phyloP scores from a whole-genome alignment of 805 yeast species.

The Debaryomyces castellii region DNA sequence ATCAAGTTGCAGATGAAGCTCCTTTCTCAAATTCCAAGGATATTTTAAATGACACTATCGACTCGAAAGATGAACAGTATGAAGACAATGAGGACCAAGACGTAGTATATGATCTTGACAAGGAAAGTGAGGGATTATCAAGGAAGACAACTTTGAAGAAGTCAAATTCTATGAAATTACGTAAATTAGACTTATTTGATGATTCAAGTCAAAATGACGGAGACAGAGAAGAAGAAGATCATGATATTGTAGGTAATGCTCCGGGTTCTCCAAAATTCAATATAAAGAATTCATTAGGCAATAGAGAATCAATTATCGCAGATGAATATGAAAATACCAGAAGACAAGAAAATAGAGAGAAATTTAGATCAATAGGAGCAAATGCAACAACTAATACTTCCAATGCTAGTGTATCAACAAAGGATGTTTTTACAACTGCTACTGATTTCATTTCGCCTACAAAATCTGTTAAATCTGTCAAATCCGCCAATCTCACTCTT shows the following conservation, averaged over 20 bases:
- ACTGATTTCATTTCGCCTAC: conserved; percentile 14
- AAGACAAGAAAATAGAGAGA: conserved; percentile 10
- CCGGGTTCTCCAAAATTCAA: conserved; percentile 17
- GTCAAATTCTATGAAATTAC: conserved; percentile 39
- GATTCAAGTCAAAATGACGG: conserved; percentile 9
- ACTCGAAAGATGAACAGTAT: not conserved
- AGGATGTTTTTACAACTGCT: conserved; percentile 26
- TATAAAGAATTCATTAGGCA: conserved; percentile 4
- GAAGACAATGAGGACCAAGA: conserved; percentile 16
- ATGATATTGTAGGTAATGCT: not conserved
- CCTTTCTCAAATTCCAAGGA: not conserved
- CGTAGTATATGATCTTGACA: conserved; percentile 30
- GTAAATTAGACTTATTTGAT: conserved; percentile 39
- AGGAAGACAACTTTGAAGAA: conserved; percentile 40
- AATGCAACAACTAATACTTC: conserved; percentile 8
- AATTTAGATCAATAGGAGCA: conserved; percentile 17
- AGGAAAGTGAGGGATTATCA: conserved; percentile 27
- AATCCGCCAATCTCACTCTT: not conserved
- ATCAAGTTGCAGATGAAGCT: conserved; percentile 9
- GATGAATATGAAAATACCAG: conserved; percentile 12
- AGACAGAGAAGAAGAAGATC: conserved; percentile 5
- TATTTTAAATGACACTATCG: not conserved
- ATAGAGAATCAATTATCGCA: conserved; percentile 13
- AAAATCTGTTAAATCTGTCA: not conserved
- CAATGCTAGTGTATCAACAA: conserved; percentile 11